Evolutionary conservation across 129 eudicot species (phyloP).

Genomic region (Helichrysum umbraculigerum): DNA sequence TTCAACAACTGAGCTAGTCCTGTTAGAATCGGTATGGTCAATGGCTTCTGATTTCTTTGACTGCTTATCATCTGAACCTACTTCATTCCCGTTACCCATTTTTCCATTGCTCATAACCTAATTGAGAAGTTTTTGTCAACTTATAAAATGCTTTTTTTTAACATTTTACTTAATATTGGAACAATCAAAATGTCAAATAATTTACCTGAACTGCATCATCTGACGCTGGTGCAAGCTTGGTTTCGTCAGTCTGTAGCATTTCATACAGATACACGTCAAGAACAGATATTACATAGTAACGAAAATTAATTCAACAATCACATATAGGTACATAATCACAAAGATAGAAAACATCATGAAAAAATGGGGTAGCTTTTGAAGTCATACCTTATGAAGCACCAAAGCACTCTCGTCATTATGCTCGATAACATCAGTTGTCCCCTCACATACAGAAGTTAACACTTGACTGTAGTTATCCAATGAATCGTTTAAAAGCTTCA

Average conservation of each 20-base stretch:
- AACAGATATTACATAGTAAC: not conserved
- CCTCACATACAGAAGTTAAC: slow-evolving; percentile 52
- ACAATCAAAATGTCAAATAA: not conserved
- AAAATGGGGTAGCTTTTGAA: not conserved
- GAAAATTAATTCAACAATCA: not conserved
- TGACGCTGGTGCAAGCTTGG: slow-evolving; percentile 29
- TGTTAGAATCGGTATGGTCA: not conserved
- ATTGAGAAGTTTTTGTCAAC: slow-evolving; percentile 9
- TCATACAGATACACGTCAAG: slow-evolving; percentile 8
- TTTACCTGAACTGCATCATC: slow-evolving; percentile 40
- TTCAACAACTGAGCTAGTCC: slow-evolving; percentile 27
- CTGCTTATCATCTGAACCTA: slow-evolving; percentile 33
- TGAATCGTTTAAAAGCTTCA: slow-evolving; percentile 41
- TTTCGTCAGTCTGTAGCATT: slow-evolving; percentile 40
- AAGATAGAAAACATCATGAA: not conserved
- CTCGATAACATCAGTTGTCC: slow-evolving; percentile 30
- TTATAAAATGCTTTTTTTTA: not conserved
- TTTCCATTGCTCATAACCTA: slow-evolving; percentile 43
- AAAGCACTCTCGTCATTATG: slow-evolving; percentile 41
- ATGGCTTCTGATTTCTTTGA: slow-evolving; percentile 28
- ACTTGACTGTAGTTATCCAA: slow-evolving; percentile 56
- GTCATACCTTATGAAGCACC: slow-evolving; percentile 44
- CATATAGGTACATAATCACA: not conserved
- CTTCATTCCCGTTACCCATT: slow-evolving; percentile 29
- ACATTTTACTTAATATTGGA: not conserved